Base-by-base conservation (phyloP, 768 basidiomycete genomes). In the Termitomyces sp. region DNA sequence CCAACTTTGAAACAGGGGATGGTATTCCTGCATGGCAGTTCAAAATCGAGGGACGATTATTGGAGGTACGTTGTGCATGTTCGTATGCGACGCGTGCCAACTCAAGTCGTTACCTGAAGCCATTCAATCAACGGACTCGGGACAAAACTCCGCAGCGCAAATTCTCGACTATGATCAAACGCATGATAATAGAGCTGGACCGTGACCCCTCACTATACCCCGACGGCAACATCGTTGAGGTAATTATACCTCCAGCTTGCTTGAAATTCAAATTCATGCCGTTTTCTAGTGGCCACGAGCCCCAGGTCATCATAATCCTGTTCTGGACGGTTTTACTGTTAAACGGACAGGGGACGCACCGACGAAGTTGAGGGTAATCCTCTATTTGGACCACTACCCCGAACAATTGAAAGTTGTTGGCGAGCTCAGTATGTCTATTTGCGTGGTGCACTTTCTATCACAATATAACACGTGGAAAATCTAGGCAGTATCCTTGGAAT, bases 201-300 rank as follows among this genome's bases (percentile, higher is more conserved):
- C 82, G 91, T 17, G 93, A 96, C 68, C 81, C 90, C 4, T 74
- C 80, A 5, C 68, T 90, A 44, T 94, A 90, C 66, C 81, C 89
- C 1, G 92, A 96, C 49, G 83, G 86, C 21, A 96, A 95, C 63
- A 85, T 94, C 16, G 84, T 96, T 35, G 94, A 97, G 83, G 95
- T 94, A 59, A 35, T 79, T 54, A 16, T 41, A 27, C 10, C 28
- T 37, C 4, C 11, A 37, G 16, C 28, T 21, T 48, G 64, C 21
- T 44, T 25, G 2, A 12, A n/a, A 5, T 32, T 48, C 2, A 30
- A 23, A 19, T 27, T 39, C 5, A 55, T 34, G 40, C 41, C 54
- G 28, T 27, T 50, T 37, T 3, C 5, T 54, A 89, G 88, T 90
- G 88, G 85, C 79, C 83, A 37, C 79, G 83, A 16, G 70, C 78